Conservation (phyloP, 768 basidiomycete species). For the Pholiota microspora region DNA sequence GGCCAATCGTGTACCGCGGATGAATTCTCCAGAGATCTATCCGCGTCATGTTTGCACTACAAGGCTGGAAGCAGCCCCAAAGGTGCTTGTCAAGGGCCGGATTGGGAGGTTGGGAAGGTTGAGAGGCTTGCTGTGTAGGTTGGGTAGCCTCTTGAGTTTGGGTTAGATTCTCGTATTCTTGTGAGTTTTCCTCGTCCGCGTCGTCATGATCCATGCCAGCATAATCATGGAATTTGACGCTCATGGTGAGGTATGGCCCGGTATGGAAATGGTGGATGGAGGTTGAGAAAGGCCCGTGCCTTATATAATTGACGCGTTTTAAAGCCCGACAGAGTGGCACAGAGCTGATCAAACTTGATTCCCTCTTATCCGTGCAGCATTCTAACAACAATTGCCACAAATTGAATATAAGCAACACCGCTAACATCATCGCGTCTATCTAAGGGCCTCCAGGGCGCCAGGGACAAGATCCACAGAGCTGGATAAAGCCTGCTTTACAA, state of each 20-base stretch:
- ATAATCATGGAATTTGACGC: constrained; percentile 13
- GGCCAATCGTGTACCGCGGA: constrained; percentile 52
- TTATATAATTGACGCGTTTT: constrained; percentile 29
- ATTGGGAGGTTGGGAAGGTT: constrained; percentile 25
- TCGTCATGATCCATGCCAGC: constrained; percentile 24
- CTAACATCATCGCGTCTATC: background rate
- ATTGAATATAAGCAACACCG: background rate
- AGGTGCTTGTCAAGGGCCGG: constrained; percentile 39
- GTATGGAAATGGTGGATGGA: background rate
- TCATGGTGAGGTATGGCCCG: constrained; percentile 16
- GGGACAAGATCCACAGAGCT: constrained; percentile 13
- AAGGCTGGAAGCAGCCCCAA: constrained; percentile 75
- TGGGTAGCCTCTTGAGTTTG: no score
- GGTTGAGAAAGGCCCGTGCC: constrained; percentile 11
- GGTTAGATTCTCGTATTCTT: constrained; percentile 36
- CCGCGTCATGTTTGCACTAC: constrained; percentile 46
- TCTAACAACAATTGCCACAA: background rate
- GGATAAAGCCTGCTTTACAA: constrained; percentile 19
- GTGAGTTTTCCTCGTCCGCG: background rate
- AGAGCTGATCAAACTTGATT: background rate
- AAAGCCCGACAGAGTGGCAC: constrained; percentile 25
- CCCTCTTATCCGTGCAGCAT: background rate
- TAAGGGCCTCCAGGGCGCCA: no score
- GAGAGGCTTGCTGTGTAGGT: constrained; percentile 43
- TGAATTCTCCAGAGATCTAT: constrained; percentile 62